phyloP scores from a whole-genome alignment of 306 rosid genomes.

The Purshia tridentata region DNA sequence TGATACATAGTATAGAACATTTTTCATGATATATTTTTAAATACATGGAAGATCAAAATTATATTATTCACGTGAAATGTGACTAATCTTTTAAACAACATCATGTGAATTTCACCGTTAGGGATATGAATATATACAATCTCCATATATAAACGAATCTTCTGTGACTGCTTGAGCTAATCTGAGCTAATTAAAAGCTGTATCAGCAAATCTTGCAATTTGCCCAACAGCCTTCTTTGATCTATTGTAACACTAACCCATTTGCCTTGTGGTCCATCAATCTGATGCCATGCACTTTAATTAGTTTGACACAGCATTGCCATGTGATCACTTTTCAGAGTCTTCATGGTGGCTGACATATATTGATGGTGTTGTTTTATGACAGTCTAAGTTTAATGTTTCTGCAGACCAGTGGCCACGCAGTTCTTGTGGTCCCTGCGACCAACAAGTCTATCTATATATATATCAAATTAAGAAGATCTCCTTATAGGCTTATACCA shows the following conservation, averaged over 20 bases:
- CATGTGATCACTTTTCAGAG: no score
- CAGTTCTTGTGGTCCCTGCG: not conserved
- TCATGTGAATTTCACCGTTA: no score
- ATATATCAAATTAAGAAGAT: no score
- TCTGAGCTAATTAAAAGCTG: no score
- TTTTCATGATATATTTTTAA: not conserved
- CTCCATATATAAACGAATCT: no score
- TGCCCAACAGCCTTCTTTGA: no score
- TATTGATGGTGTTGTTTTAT: not conserved
- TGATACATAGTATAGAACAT: not conserved
- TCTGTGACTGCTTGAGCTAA: no score
- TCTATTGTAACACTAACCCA: no score
- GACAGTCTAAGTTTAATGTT: not conserved
- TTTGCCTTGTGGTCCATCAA: no score
- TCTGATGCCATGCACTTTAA: conserved; percentile 5
- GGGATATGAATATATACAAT: no score
- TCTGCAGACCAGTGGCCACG: not conserved
- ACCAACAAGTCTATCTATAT: not conserved
- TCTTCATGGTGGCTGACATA: not conserved
- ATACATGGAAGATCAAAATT: not conserved
- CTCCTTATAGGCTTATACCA: not conserved
- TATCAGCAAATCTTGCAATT: no score
- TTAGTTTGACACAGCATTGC: not conserved
- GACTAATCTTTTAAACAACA: not conserved
- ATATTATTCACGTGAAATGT: not conserved